phyloP scores from a whole-genome alignment of 441 rosid genomes.

The Corymbia citriodora region DNA sequence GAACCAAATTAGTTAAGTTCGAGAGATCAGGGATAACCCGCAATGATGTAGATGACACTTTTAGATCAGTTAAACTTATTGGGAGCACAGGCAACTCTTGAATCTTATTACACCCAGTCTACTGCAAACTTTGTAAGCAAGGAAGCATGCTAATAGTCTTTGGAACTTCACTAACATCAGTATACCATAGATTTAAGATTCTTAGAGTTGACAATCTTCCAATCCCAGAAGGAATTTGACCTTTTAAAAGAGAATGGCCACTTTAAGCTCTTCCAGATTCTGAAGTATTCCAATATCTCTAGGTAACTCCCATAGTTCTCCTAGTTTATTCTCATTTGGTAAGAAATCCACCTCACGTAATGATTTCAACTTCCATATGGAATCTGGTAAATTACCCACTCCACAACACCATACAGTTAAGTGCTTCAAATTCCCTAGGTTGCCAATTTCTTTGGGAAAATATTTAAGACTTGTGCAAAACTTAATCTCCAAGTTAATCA shows the following conservation, averaged over 20 bases:
- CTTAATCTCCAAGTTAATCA: not conserved
- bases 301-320: not conserved
- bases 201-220: not conserved
- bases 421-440: not conserved
- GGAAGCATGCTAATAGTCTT: not conserved
- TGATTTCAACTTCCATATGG: not conserved
- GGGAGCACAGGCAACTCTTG: not conserved
- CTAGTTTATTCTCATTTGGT: too few relatives aligned
- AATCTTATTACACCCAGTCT: fast-evolving
- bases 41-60: not conserved
- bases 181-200: fast-evolving
- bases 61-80: not conserved
- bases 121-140: not conserved
- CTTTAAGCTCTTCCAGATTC: not conserved
- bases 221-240: not conserved
- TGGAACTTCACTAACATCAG: not conserved
- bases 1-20: not conserved
- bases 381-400: too few relatives aligned
- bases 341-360: too few relatives aligned
- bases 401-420: too few relatives aligned
- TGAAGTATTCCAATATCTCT: not conserved
- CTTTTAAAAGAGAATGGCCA: too few relatives aligned
- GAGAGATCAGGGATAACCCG: not conserved
- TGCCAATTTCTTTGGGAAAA: not conserved
- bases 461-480: too few relatives aligned